Conservation (phyloP, 257 asterid genomes). For the Schizonepeta tenuifolia region DNA sequence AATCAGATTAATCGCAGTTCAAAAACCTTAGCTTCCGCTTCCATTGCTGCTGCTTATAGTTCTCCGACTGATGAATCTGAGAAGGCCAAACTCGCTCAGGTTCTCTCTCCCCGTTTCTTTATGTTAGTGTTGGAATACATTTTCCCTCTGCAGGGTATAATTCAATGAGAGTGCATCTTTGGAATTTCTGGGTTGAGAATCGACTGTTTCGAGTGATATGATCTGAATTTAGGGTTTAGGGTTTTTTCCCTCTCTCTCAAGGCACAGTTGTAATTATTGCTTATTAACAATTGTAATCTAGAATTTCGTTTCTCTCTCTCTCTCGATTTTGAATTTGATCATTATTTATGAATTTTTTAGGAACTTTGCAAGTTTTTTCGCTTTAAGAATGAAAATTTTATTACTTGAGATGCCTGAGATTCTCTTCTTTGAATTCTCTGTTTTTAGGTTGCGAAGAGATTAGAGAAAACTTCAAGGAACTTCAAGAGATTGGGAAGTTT, state of each 20-base stretch:
- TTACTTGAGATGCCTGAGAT: constrained; percentile 10
- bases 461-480: constrained; percentile 77
- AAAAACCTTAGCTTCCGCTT: constrained; percentile 50
- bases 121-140: constrained; percentile 4
- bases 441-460: constrained; percentile 85
- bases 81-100: constrained; percentile 92
- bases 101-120: constrained; percentile 30
- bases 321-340: constrained; percentile 6
- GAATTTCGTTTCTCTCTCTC: neutral
- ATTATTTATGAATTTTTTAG: neutral
- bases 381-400: neutral
- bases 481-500: constrained; percentile 95
- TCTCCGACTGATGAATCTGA: constrained; percentile 72
- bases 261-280: constrained; percentile 7
- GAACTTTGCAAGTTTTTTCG: neutral
- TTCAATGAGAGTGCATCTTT: neutral
- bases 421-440: constrained; percentile 1
- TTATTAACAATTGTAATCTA: neutral
- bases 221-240: constrained; percentile 47
- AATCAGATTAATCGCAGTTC: constrained; percentile 31
- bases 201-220: constrained; percentile 10
- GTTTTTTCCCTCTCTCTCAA: constrained; percentile 24
- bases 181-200: constrained; percentile 24
- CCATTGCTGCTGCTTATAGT: constrained; percentile 50
- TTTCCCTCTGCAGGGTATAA: constrained; percentile 7